Evolutionary conservation across 345 rosid genomes (phyloP).

Genomic region (Eucalyptus pumila): DNA sequence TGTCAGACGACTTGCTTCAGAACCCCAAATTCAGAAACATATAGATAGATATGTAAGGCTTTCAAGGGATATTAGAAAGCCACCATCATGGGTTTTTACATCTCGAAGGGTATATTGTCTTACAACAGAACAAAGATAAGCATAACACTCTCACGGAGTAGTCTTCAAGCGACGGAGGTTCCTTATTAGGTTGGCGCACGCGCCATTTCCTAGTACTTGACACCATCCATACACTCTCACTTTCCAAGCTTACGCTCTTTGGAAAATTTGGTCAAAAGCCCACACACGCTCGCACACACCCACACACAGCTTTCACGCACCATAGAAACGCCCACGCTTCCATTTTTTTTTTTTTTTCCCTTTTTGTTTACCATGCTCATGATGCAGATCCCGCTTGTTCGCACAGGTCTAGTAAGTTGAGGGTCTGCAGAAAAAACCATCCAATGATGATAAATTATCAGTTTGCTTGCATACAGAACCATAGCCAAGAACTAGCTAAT

Average conservation of each 20-base stretch:
- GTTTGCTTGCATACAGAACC: background rate
- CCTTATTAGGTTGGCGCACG: background rate
- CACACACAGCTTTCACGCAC: background rate
- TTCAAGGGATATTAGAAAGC: background rate
- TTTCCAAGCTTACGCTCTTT: background rate
- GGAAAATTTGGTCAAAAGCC: background rate
- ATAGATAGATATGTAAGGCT: background rate
- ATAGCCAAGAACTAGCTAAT: background rate
- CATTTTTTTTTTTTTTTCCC: background rate
- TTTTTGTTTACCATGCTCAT: constrained; percentile 5
- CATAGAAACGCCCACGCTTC: background rate
- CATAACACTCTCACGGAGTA: background rate
- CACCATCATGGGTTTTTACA: background rate
- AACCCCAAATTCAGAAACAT: background rate
- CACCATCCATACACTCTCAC: background rate
- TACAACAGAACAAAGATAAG: background rate
- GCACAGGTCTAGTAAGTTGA: constrained; percentile 80
- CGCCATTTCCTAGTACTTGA: background rate
- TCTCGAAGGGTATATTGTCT: background rate
- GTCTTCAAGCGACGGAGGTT: background rate
- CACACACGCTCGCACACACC: background rate
- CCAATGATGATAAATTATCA: background rate
- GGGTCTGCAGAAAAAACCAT: constrained; percentile 44
- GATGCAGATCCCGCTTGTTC: constrained; percentile 77
- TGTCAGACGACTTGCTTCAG: background rate